Percentiles rank a stretch among this genome's conserved stretches.
Conservation (phyloP, 306 rosid species). For the Begonia loranthoides region DNA sequence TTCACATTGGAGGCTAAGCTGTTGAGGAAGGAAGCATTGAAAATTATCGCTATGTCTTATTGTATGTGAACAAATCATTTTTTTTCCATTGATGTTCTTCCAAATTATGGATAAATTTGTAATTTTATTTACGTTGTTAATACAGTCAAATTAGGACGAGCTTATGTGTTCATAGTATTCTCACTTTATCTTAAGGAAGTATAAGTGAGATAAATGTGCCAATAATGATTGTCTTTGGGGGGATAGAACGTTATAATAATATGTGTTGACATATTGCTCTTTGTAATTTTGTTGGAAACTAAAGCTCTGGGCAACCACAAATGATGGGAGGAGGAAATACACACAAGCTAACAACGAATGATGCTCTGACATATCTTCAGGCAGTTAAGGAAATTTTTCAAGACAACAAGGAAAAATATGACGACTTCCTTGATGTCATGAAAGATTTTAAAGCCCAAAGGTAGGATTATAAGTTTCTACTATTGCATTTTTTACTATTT, state of each 20-base stretch:
- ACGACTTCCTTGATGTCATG: constrained; percentile 94
- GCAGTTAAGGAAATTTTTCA: constrained; percentile 93
- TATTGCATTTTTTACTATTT: constrained; percentile 7
- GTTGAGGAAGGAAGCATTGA: neutral
- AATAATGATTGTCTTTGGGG: neutral
- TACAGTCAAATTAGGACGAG: too few relatives aligned
- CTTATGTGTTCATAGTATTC: too few relatives aligned
- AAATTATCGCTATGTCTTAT: too few relatives aligned
- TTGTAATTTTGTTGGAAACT: constrained; percentile 12
- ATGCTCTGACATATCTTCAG: constrained; percentile 81
- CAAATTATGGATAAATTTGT: too few relatives aligned
- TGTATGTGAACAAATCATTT: too few relatives aligned
- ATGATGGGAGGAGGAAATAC: constrained; percentile 47
- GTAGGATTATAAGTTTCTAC: constrained; percentile 17
- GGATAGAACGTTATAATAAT: neutral
- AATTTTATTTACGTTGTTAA: too few relatives aligned
- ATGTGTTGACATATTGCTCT: neutral
- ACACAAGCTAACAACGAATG: constrained; percentile 79
- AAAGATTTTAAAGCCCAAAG: constrained; percentile 96
- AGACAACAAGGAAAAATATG: constrained; percentile 75
- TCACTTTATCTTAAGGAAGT: too few relatives aligned
- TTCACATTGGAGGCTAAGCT: neutral
- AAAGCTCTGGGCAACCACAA: constrained; percentile 78
- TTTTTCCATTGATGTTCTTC: too few relatives aligned
- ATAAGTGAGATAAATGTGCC: too few relatives aligned